Evolutionary conservation across 192 early-diverging fungal genomes (phyloP).

Genomic region (Globomyces pollinis-pini): DNA sequence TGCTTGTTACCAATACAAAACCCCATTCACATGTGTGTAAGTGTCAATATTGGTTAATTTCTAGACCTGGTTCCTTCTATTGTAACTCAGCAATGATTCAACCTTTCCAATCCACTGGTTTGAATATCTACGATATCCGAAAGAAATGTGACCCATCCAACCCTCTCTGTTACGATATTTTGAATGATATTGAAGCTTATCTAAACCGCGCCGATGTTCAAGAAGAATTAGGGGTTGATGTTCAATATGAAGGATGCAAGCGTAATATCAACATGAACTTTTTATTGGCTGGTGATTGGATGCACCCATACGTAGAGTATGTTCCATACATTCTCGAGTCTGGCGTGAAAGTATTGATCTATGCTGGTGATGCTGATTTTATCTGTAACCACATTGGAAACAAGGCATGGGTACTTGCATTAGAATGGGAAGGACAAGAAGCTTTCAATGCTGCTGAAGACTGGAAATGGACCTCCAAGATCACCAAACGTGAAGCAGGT

Average conservation of each 20-base stretch:
- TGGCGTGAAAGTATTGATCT: slow-evolving; percentile 34
- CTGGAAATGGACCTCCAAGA: slow-evolving; percentile 15
- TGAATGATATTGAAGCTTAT: slow-evolving; percentile 33
- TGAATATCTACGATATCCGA: slow-evolving; percentile 93
- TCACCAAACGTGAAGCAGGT: slow-evolving; percentile 25
- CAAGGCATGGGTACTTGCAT: slow-evolving; percentile 30
- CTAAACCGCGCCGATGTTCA: slow-evolving; percentile 42
- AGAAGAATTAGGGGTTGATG: slow-evolving; percentile 42
- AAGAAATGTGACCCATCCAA: slow-evolving; percentile 69
- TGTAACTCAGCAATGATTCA: slow-evolving; percentile 69
- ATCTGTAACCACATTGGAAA: slow-evolving; percentile 42
- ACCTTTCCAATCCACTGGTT: slow-evolving; percentile 63
- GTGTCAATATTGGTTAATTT: no score
- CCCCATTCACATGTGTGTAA: slow-evolving; percentile 63
- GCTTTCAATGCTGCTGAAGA: slow-evolving; percentile 16
- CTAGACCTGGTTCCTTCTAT: slow-evolving; percentile 66
- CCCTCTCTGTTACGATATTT: slow-evolving; percentile 69
- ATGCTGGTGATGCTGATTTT: slow-evolving; percentile 45
- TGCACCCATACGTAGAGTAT: slow-evolving; percentile 27
- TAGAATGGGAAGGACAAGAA: slow-evolving; percentile 39
- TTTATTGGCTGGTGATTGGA: slow-evolving; percentile 37
- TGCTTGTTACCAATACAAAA: slow-evolving; percentile 68
- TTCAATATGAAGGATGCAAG: slow-evolving; percentile 44
- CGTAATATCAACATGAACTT: slow-evolving; percentile 33
- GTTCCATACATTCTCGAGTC: slow-evolving; percentile 24